Percentiles rank a stretch among this genome's conserved stretches.
Evolutionary conservation across 1,284 basidiomycete genomes (phyloP).

Genomic region (Marasmius oreades): DNA sequence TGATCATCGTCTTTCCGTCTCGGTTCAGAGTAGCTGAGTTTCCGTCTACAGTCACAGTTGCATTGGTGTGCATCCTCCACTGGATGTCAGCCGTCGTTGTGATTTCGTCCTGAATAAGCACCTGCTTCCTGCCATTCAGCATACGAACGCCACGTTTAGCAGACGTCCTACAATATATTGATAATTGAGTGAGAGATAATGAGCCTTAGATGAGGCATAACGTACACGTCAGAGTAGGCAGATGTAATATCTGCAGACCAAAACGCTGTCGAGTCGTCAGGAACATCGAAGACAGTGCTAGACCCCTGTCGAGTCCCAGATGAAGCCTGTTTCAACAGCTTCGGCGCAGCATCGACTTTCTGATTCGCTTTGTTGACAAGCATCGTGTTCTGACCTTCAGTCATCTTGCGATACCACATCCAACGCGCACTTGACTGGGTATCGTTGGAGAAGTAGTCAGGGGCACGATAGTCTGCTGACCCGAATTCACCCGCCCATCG

Average conservation of each 20-base stretch:
- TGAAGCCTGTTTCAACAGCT: slow-evolving; percentile 45
- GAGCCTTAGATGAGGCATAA: slow-evolving; percentile 16
- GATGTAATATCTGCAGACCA: slow-evolving; percentile 78
- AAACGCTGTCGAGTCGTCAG: slow-evolving; percentile 75
- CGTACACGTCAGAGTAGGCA: slow-evolving; percentile 78
- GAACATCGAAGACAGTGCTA: slow-evolving; percentile 65
- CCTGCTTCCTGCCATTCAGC: slow-evolving; percentile 85
- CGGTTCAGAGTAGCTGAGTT: slow-evolving; percentile 22
- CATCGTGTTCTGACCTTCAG: slow-evolving; percentile 96
- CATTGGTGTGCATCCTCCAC: slow-evolving; percentile 98
- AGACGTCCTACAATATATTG: slow-evolving; percentile 39
- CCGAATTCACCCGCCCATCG: slow-evolving; percentile 97
- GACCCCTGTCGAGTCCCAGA: slow-evolving; percentile 76
- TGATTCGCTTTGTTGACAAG: slow-evolving; percentile 81
- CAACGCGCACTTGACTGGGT: slow-evolving; percentile 70
- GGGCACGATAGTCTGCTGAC: slow-evolving; percentile 78
- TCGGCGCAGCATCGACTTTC: slow-evolving; percentile 70
- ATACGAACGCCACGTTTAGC: slow-evolving; percentile 86
- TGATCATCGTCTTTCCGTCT: slow-evolving; percentile 45
- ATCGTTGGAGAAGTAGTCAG: slow-evolving; percentile 71
- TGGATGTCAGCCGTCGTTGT: slow-evolving; percentile 53
- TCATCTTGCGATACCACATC: slow-evolving; percentile 94
- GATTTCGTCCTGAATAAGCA: slow-evolving; percentile 91
- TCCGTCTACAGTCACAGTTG: slow-evolving; percentile 43
- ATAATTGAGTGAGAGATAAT: slow-evolving; percentile 12